Evolutionary conservation across 768 basidiomycete species (phyloP).

Genomic region (Trametes cinnabarina): DNA sequence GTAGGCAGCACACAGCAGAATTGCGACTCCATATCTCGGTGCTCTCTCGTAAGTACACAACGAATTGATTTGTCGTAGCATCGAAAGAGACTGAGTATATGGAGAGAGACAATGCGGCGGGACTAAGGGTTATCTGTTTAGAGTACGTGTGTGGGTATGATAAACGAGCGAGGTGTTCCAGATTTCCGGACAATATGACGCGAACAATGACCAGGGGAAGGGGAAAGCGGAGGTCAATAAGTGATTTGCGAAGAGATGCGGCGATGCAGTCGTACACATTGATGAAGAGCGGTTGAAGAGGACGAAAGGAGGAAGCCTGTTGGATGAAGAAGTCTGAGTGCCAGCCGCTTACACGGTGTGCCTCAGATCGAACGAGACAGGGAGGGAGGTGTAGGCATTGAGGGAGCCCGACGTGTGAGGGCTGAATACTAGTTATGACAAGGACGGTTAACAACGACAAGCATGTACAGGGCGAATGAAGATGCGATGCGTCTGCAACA

Average conservation of each 20-base stretch:
- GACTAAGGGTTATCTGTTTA: conserved; percentile 17
- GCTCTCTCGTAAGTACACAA: conserved; percentile 1
- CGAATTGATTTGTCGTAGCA: background rate
- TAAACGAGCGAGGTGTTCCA: conserved; percentile 21
- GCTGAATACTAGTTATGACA: conserved; percentile 11
- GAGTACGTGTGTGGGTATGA: conserved; percentile 14
- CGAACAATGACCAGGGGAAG: conserved; percentile 10
- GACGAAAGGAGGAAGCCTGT: background rate
- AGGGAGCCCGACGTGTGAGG: background rate
- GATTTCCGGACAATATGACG: conserved; percentile 13
- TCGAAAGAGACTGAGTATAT: background rate
- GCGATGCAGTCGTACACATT: conserved; percentile 13
- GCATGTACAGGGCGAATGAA: conserved; percentile 10
- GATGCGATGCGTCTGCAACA: background rate
- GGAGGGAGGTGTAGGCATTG: background rate
- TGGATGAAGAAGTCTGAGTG: background rate
- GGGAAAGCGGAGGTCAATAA: background rate
- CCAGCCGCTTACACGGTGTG: background rate
- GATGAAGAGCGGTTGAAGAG: conserved; percentile 6
- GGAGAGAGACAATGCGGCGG: background rate
- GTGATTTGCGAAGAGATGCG: conserved; percentile 5
- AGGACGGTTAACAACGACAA: conserved; percentile 3
- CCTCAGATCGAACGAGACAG: background rate
- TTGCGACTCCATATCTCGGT: background rate
- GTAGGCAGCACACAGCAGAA: background rate